Evolutionary conservation across 176 grass and related monocot genomes (phyloP), one percentile per base, ranked within the genome.

Genomic region (Hyparrhenia diplandra): DNA sequence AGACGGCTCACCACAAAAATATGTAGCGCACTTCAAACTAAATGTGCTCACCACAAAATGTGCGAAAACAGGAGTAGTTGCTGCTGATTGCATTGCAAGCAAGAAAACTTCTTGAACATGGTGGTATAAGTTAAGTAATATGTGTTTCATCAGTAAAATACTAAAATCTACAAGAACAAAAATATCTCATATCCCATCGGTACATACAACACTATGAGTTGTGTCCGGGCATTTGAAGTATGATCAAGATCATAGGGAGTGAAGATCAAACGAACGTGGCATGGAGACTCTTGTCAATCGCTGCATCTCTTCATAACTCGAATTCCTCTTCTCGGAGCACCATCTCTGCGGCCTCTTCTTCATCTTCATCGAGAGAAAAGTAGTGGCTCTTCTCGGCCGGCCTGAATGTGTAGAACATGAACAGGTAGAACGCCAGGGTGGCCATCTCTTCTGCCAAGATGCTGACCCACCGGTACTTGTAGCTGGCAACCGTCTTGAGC

Each of bases 331-430:
- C 96, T 4, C 92, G 86, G 34, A 98, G 85, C 16, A 76, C 95
- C 83, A 88, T 69, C 83, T 98, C 92, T 0, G 90, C 88, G 1
- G 92, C 89, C 86, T 90, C 83, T 64, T 98, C 95, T 24, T 98
- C 95, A 2, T 94, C 95, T 3, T 98, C 95, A 29, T 93, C 88
- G 2, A 98, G 83, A n/a, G n/a, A 72, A 1, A 94, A 97, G 86
- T 92, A 97, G 5, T 84, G 76, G 52, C 75, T 92, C 75, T 86
- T 86, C 85, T 97, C 90, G 1, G 85, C 88, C 0, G 95, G 95
- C 73, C 88, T 89, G 82, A 97, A 97, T 77, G 89, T 97, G 63
- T 97, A 97, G 79, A 94, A 97, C 90, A 97, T 94, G 85, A 90
- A 92, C 2, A 97, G 27, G 70, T 94, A 97, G 83, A 97, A 97